Evolutionary conservation across 257 asterid species (phyloP).

Genomic region (Primulina eburnea): DNA sequence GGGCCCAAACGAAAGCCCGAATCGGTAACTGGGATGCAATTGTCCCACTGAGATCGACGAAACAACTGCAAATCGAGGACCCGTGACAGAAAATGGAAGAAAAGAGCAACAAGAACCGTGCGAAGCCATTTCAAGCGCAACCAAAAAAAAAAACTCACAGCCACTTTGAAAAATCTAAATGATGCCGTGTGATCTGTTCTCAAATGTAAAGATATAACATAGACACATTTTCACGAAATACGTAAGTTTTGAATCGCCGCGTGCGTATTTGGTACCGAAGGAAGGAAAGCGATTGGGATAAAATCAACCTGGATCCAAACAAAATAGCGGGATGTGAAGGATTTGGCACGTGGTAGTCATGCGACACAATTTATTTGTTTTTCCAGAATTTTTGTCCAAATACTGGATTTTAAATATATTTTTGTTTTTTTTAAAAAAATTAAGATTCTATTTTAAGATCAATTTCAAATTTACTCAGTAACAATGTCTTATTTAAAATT

Average conservation of each 20-base stretch:
- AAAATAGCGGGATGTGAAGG: no score
- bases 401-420: no score
- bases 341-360: no score
- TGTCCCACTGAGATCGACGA: constrained; percentile 29
- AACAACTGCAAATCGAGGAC: constrained; percentile 23
- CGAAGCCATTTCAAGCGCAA: constrained; percentile 37
- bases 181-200: constrained; percentile 24
- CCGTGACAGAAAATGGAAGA: constrained; percentile 29
- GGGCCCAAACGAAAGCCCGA: constrained; percentile 36
- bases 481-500: no score
- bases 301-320: not conserved
- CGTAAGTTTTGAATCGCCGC: constrained; percentile 6
- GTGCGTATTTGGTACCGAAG: constrained; percentile 13
- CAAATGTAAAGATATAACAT: not conserved
- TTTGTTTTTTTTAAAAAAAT: no score
- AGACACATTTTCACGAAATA: not conserved
- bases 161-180: constrained; percentile 3
- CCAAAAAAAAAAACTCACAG: constrained; percentile 19
- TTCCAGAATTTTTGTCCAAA: no score
- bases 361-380: not conserved
- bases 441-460: no score
- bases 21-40: constrained; percentile 26
- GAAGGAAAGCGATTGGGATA: constrained; percentile 12
- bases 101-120: constrained; percentile 24
- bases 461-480: no score